These are phyloP conservation scores for Tubosaeta brunneosetosa DNA, from an alignment of 768 basidiomycete species.

Conservation along the genomic window DNA sequence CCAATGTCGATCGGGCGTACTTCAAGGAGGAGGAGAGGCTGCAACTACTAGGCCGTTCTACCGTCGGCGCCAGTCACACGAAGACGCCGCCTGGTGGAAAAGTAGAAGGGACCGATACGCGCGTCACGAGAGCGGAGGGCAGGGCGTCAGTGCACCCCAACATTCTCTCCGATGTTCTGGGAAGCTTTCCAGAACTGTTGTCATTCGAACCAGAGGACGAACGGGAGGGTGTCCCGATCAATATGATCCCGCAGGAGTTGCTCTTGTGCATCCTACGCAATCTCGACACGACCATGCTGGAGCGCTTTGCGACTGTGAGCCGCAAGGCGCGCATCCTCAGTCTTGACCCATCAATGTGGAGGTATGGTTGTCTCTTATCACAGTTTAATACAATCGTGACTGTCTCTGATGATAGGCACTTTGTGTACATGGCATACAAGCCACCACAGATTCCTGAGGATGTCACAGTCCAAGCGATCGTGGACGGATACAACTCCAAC, in stretches of 20 bases:
- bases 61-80: conserved; percentile 49
- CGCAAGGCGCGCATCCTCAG: conserved; percentile 72
- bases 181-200: conserved; percentile 44
- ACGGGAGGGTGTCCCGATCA: conserved; percentile 48
- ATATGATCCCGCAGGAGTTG: conserved; percentile 70
- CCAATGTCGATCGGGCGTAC: conserved; percentile 72
- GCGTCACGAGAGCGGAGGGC: conserved; percentile 59
- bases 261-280: conserved; percentile 60
- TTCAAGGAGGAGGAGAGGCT: conserved; percentile 46
- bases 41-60: conserved; percentile 9
- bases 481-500: conserved; percentile 51
- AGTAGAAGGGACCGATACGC: conserved; percentile 52
- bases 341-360: conserved; percentile 71
- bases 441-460: conserved; percentile 66
- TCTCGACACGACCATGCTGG: conserved; percentile 64
- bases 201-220: conserved; percentile 71
- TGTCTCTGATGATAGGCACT: conserved; percentile 39
- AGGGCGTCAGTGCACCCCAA: conserved; percentile 16
- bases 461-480: conserved; percentile 45
- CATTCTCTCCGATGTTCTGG: conserved; percentile 47
- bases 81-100: conserved; percentile 80
- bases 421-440: conserved; percentile 63
- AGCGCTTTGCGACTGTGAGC: conserved; percentile 70
- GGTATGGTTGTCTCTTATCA: conserved; percentile 38
- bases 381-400: conserved; percentile 2